These are phyloP conservation scores for Thecaphora frezii DNA, from an alignment of 1,284 basidiomycete species.

Conservation along the genomic window DNA sequence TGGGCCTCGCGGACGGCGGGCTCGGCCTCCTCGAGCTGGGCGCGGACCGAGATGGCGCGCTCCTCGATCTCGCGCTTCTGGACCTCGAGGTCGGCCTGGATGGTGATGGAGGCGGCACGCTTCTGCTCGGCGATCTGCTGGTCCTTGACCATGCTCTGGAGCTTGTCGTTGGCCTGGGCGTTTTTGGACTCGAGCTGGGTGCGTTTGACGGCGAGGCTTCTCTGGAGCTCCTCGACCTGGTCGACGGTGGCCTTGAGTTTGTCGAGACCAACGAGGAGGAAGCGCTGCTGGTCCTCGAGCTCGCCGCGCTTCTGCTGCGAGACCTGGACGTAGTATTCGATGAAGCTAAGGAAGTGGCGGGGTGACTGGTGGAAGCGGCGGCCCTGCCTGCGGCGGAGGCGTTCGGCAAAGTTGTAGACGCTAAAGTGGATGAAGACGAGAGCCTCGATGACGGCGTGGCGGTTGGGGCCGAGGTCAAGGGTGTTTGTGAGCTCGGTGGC, in stretches of 20 bases:
- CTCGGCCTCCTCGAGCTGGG: conserved; percentile 94
- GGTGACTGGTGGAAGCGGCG: conserved; percentile 96
- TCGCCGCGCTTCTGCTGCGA: conserved; percentile 98
- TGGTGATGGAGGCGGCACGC: conserved; percentile 92
- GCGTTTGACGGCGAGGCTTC: conserved; percentile 91
- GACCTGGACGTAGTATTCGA: conserved; percentile 95
- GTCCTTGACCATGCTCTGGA: conserved; percentile 96
- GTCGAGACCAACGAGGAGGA: conserved; percentile 96
- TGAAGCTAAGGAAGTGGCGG: conserved; percentile 96
- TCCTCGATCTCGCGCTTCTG: conserved; percentile 89
- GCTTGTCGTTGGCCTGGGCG: conserved; percentile 91
- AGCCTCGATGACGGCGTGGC: conserved; percentile 74
- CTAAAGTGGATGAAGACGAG: conserved; percentile 91
- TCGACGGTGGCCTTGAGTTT: conserved; percentile 95
- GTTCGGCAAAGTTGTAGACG: conserved; percentile 83
- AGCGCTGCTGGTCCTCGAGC: conserved; percentile 96
- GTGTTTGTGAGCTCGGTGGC: conserved; percentile 51
- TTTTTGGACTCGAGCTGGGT: conserved; percentile 90
- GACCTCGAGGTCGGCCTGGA: conserved; percentile 86
- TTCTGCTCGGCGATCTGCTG: conserved; percentile 98
- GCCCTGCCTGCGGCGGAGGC: conserved; percentile 85
- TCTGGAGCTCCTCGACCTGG: conserved; percentile 72
- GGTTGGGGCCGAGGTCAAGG: conserved; percentile 52
- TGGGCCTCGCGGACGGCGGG: conserved; percentile 95
- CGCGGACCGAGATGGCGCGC: conserved; percentile 84